phyloP scores from a whole-genome alignment of 2,329 filamentous ascomycete genomes.

The Huntiella decipiens region DNA sequence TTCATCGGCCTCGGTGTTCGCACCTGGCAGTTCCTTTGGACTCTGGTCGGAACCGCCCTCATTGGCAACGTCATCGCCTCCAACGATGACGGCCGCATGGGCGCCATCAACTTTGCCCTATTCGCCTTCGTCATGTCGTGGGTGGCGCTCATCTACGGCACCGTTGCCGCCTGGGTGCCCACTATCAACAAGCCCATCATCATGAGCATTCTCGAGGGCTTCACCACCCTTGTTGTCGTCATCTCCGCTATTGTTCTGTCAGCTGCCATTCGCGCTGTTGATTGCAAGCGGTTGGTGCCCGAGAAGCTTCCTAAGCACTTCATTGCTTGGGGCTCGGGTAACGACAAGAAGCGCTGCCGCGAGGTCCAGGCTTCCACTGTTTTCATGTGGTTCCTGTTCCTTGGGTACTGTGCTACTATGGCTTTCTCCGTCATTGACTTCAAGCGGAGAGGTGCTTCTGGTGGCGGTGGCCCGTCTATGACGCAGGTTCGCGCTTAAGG shows the following conservation, averaged over 20 bases:
- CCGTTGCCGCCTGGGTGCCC: constrained; percentile 35
- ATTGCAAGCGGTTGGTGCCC: constrained; percentile 38
- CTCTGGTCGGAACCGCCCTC: constrained; percentile 34
- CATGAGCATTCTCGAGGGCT: constrained; percentile 34
- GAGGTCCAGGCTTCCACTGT: constrained; percentile 56
- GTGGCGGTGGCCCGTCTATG: constrained; percentile 32
- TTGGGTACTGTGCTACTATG: constrained; percentile 36
- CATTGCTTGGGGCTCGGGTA: constrained; percentile 42
- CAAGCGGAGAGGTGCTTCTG: constrained; percentile 26
- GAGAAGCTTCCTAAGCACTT: constrained; percentile 23
- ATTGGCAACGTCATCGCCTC: constrained; percentile 38
- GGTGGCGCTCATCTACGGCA: constrained; percentile 44
- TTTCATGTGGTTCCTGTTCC: constrained; percentile 66
- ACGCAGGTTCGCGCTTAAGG: constrained; percentile 33
- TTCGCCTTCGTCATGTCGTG: constrained; percentile 50
- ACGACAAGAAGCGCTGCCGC: constrained; percentile 47
- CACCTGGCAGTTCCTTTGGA: constrained; percentile 29
- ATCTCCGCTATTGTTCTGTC: constrained; percentile 52
- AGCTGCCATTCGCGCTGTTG: constrained; percentile 46
- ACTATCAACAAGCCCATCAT: constrained; percentile 31
- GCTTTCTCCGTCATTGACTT: constrained; percentile 35
- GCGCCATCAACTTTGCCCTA: constrained; percentile 45
- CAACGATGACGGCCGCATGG: constrained; percentile 26
- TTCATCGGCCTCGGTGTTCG: constrained; percentile 26
- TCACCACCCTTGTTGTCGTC: constrained; percentile 49